Conservation (phyloP, 1,284 basidiomycete species). For the Ustilago lituana region DNA sequence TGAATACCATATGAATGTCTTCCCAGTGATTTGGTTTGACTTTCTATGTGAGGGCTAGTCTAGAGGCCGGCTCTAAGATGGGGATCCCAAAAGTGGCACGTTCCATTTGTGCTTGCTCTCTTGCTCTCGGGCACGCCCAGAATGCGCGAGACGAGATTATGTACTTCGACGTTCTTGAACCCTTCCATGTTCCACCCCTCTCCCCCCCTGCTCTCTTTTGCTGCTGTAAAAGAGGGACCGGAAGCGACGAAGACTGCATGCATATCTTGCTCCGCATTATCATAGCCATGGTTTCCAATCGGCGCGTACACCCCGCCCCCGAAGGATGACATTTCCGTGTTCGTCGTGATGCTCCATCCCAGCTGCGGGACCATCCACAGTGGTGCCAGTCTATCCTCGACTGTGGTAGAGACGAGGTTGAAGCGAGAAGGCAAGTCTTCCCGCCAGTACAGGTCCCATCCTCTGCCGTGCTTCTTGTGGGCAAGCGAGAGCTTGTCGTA, state of each 20-base stretch:
- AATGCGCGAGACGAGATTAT: conserved; percentile 80
- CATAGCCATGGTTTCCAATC: conserved; percentile 79
- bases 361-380: conserved; percentile 40
- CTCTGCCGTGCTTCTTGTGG: background rate
- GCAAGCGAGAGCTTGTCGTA: background rate
- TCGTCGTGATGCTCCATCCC: conserved; percentile 37
- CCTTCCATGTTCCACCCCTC: conserved; percentile 70
- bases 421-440: conserved; percentile 19
- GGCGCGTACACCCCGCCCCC: conserved; percentile 72
- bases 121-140: conserved; percentile 72
- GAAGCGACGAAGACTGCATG: conserved; percentile 88
- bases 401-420: conserved; percentile 3
- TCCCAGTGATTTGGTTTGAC: too few species aligned
- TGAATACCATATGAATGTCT: too few species aligned
- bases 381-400: conserved; percentile 23
- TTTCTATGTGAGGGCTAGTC: too few species aligned
- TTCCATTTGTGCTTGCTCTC: conserved; percentile 22
- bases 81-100: conserved; percentile 23
- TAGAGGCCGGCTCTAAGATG: conserved; percentile 32
- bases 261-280: conserved; percentile 80
- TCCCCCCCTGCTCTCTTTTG: conserved; percentile 55
- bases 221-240: conserved; percentile 78
- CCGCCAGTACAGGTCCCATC: conserved; percentile 19
- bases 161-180: conserved; percentile 86
- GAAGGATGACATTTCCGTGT: conserved; percentile 20